A percentile compares a stretch with the other conserved stretches of the same genome.
Evolutionary conservation across 225 moss, liverwort and hornwort genomes (phyloP).

Genomic region (Climacium dendroides): DNA sequence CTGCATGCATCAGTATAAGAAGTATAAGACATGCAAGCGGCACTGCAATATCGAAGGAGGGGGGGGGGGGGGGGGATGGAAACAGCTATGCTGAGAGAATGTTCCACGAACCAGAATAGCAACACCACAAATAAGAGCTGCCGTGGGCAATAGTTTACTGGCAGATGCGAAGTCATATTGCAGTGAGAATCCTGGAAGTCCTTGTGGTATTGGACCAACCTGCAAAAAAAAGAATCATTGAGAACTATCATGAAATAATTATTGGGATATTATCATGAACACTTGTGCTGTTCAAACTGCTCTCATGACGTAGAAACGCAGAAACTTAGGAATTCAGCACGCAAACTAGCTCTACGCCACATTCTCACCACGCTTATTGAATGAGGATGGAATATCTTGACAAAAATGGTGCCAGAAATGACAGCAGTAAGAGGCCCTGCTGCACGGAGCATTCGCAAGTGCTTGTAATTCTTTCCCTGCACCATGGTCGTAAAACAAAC

Average conservation of each 20-base stretch:
- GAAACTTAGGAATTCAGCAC: not conserved
- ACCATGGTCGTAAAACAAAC: not conserved
- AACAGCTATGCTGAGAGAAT: not conserved
- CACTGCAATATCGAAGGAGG: not conserved
- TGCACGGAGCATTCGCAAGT: conserved; percentile 51
- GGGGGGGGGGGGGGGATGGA: not conserved
- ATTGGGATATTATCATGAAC: not conserved
- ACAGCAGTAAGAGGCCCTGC: conserved; percentile 73
- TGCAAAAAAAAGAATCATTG: not conserved
- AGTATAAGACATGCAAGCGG: not conserved
- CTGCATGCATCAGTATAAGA: conserved; percentile 9
- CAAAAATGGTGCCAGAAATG: conserved; percentile 50
- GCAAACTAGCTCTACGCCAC: not conserved
- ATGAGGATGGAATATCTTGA: conserved; percentile 60
- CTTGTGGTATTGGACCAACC: conserved; percentile 76
- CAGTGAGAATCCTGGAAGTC: conserved; percentile 66
- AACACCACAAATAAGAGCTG: conserved; percentile 80
- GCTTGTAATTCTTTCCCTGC: conserved; percentile 67
- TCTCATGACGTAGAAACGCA: not conserved
- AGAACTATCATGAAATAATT: not conserved
- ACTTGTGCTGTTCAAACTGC: not conserved
- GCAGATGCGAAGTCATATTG: conserved; percentile 31
- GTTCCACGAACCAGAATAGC: conserved; percentile 62
- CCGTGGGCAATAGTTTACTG: conserved; percentile 45
- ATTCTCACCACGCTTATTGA: conserved; percentile 57